Evolutionary conservation across 305 asterid genomes (phyloP).

Genomic region (Rubia tinctorum): DNA sequence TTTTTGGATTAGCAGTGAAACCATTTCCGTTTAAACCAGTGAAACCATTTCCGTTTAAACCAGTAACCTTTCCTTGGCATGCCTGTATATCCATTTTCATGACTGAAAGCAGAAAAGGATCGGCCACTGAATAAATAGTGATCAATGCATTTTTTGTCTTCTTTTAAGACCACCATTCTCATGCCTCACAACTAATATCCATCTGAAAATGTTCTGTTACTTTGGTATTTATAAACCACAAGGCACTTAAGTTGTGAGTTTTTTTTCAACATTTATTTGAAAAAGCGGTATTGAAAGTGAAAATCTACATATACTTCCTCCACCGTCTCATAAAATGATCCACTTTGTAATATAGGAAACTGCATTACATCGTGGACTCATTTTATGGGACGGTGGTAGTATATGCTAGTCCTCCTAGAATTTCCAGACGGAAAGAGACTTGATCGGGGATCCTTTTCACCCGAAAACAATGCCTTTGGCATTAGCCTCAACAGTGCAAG

Average conservation of each 20-base stretch:
- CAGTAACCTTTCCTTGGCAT: background rate
- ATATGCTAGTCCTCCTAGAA: background rate
- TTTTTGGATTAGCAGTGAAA: conserved; percentile 23
- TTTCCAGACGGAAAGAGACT: conserved; percentile 15
- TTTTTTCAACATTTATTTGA: background rate
- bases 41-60: background rate
- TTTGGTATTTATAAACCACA: no score
- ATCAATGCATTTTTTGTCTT: background rate
- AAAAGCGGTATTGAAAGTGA: no score
- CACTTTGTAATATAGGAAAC: conserved; percentile 4
- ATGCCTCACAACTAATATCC: conserved; percentile 17
- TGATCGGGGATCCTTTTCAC: conserved; percentile 20
- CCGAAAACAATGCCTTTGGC: conserved; percentile 8
- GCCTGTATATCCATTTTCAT: conserved; percentile 23
- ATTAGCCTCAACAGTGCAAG: conserved; percentile 23
- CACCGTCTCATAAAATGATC: no score
- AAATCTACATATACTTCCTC: no score
- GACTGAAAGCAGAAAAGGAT: background rate
- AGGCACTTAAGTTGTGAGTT: no score
- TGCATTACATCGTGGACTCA: conserved; percentile 18
- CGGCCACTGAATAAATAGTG: background rate
- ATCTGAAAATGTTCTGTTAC: conserved; percentile 13
- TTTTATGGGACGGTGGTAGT: no score
- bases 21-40: background rate
- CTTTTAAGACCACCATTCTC: conserved; percentile 6